A percentile compares a stretch with the other conserved stretches of the same genome.
phyloP scores from a whole-genome alignment of 2,329 filamentous ascomycete species.

The Pyricularia pennisetigena region DNA sequence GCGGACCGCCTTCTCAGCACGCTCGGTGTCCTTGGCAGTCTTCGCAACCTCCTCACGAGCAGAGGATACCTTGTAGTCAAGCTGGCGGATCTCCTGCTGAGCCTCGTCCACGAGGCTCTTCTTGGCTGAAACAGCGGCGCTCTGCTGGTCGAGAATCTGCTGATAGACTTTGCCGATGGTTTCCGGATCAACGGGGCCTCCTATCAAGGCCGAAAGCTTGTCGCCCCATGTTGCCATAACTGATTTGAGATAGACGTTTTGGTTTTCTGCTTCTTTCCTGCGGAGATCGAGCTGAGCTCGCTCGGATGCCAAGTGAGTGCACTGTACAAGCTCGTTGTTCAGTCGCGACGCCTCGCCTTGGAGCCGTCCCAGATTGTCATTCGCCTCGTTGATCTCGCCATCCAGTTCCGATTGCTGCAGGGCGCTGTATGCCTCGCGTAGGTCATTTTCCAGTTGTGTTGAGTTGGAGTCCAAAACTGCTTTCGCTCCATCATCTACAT shows the following conservation, averaged over 20 bases:
- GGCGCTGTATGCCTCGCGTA: conserved; percentile 53
- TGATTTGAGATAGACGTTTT: conserved; percentile 65
- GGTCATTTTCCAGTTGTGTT: conserved; percentile 54
- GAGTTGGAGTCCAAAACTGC: conserved; percentile 66
- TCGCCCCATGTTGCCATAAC: conserved; percentile 65
- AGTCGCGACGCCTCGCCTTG: conserved; percentile 66
- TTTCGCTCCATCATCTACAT: conserved; percentile 77
- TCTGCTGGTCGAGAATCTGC: conserved; percentile 46
- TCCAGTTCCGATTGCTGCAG: conserved; percentile 60
- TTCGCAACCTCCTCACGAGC: conserved; percentile 54
- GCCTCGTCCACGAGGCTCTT: conserved; percentile 61
- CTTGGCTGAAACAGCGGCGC: conserved; percentile 48
- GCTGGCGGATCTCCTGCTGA: conserved; percentile 63
- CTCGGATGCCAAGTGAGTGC: conserved; percentile 70
- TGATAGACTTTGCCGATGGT: conserved; percentile 66
- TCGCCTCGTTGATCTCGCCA: conserved; percentile 54
- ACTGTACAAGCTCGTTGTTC: conserved; percentile 72
- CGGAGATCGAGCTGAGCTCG: conserved; percentile 75
- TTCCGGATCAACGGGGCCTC: conserved; percentile 55
- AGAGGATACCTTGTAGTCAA: conserved; percentile 63
- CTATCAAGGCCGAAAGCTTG: conserved; percentile 57
- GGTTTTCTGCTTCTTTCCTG: conserved; percentile 68
- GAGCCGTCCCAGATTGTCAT: conserved; percentile 54
- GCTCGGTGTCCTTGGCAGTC: conserved; percentile 51
- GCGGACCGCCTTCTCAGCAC: conserved; percentile 48